A percentile compares a stretch with the other conserved stretches of the same genome.
Evolutionary conservation across 1,284 basidiomycete species (phyloP).

Genomic region (Rhodotorula sp.): DNA sequence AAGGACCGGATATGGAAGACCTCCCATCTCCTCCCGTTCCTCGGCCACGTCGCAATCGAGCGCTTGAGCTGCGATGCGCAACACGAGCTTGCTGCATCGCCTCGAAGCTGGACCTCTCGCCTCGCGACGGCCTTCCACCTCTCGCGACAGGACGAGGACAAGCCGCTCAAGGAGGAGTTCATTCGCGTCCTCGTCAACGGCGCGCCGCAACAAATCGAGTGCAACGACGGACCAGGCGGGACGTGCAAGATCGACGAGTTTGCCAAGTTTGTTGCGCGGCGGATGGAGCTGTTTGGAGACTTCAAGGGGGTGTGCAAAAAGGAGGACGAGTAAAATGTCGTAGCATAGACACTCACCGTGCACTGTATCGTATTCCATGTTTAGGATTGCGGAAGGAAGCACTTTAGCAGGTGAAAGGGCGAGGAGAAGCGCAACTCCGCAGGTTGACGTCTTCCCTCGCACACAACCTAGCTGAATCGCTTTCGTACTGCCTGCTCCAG

Average conservation of each 20-base stretch:
- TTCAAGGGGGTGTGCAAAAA: slow-evolving; percentile 35
- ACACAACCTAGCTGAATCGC: too few relatives aligned
- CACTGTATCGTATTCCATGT: not conserved
- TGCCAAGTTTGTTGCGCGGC: slow-evolving; percentile 45
- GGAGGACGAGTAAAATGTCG: slow-evolving; percentile 4
- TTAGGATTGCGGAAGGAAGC: too few relatives aligned
- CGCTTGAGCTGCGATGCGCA: slow-evolving; percentile 44
- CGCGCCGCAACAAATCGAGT: slow-evolving; percentile 49
- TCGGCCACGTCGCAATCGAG: slow-evolving; percentile 53
- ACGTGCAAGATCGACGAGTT: slow-evolving; percentile 49
- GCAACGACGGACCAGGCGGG: slow-evolving; percentile 49
- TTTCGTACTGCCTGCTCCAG: not conserved
- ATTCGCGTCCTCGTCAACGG: slow-evolving; percentile 53
- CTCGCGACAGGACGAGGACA: slow-evolving; percentile 16
- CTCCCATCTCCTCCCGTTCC: slow-evolving; percentile 52
- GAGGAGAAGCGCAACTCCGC: too few relatives aligned
- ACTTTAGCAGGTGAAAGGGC: too few relatives aligned
- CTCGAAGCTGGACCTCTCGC: too few relatives aligned
- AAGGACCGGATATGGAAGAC: slow-evolving; percentile 49
- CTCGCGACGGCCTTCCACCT: too few relatives aligned
- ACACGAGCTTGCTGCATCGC: not conserved
- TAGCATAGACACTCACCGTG: too few relatives aligned
- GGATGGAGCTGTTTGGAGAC: slow-evolving; percentile 45
- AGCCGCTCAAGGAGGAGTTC: slow-evolving; percentile 41
- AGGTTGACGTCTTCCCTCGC: too few relatives aligned